Conservation (phyloP, 106 monocot species). For the Acanthochlamys bracteata region DNA sequence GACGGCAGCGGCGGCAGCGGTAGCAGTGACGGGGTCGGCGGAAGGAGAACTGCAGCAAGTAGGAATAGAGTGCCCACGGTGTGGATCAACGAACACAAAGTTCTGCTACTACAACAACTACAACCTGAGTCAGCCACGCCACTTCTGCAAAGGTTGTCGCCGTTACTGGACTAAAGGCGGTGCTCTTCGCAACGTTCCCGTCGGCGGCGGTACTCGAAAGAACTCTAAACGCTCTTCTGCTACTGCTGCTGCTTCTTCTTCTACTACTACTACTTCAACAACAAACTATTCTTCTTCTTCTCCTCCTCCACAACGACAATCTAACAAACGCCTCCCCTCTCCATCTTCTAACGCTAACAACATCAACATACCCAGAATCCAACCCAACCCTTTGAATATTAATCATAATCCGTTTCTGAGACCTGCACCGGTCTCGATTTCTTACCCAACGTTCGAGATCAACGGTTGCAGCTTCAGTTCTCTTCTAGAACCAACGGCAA, state of each 20-base stretch:
- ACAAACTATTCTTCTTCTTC: conserved; percentile 5
- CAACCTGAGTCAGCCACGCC: conserved; percentile 55
- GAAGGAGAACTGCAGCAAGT: not conserved
- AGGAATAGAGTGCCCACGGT: conserved; percentile 31
- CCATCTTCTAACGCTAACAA: not conserved
- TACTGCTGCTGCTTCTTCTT: conserved; percentile 2
- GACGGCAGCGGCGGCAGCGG: too few relatives aligned
- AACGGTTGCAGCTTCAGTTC: conserved; percentile 33
- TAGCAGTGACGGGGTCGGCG: not conserved
- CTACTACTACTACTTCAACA: not conserved
- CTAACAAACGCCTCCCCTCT: conserved; percentile 1
- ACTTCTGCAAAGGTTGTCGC: conserved; percentile 40
- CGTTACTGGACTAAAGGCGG: conserved; percentile 48
- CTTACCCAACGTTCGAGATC: conserved; percentile 21
- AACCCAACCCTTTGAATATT: too few relatives aligned
- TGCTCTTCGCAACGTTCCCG: conserved; percentile 39
- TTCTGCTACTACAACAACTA: conserved; percentile 94
- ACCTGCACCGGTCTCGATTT: not conserved
- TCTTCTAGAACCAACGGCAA: conserved; percentile 18
- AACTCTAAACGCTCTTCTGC: conserved; percentile 22
- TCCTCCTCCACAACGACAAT: not conserved
- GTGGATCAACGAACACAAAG: conserved; percentile 53
- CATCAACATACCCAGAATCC: too few relatives aligned
- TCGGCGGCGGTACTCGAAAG: conserved; percentile 39
- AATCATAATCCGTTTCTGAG: not conserved